A percentile compares a stretch with the other conserved stretches of the same genome.
These are phyloP conservation scores for Bolboschoenus planiculmis DNA, from an alignment of 176 grass and related monocot species.

Conservation along the genomic window DNA sequence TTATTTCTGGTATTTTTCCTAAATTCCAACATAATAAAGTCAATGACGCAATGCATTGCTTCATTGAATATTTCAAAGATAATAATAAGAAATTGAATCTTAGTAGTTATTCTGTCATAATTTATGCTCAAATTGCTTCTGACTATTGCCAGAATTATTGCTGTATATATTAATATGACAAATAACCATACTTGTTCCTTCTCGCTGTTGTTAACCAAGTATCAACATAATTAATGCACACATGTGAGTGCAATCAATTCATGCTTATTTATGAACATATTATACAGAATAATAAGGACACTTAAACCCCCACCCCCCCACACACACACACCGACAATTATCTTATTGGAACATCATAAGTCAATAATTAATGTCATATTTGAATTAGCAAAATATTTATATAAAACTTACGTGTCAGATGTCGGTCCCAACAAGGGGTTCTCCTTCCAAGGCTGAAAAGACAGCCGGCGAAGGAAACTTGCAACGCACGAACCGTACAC, in stretches of 20 bases:
- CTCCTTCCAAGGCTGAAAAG: slow-evolving; percentile 84
- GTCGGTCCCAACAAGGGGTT: slow-evolving; percentile 72
- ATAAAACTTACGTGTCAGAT: slow-evolving; percentile 42
- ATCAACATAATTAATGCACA: background rate
- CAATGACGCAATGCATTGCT: background rate
- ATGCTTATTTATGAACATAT: background rate
- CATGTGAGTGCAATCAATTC: background rate
- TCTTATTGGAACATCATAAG: background rate
- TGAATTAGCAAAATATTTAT: background rate
- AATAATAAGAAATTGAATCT: background rate
- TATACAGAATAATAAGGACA: background rate
- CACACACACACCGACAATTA: background rate
- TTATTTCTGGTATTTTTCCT: background rate
- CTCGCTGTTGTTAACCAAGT: background rate
- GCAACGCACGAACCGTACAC: slow-evolving; percentile 31
- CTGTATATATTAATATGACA: background rate
- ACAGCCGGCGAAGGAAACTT: slow-evolving; percentile 49
- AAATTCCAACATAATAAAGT: background rate
- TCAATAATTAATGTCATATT: background rate
- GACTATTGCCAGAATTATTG: background rate
- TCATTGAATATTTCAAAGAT: background rate
- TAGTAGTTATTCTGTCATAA: background rate
- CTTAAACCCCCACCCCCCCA: background rate
- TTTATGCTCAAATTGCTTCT: background rate
- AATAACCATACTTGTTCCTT: background rate